Base-by-base conservation (phyloP, 495 filamentous ascomycete species). In the Mytilinidion resinicola region DNA sequence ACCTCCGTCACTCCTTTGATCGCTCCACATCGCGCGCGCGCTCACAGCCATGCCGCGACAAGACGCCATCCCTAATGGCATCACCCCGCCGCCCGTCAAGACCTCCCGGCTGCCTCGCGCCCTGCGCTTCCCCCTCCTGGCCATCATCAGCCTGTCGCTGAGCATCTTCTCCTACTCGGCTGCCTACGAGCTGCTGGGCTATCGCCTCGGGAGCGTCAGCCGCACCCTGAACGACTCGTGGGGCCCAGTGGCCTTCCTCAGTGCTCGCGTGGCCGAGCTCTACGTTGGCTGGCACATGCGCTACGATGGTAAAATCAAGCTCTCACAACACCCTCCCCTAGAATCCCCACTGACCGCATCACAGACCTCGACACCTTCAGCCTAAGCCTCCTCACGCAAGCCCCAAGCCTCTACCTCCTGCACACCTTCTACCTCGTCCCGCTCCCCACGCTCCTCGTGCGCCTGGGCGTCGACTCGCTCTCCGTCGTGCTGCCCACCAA, bases 361-460 rank as follows among this genome's bases (percentile, higher is more conserved):
- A 9, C 56, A 86, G 83, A 81, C 65, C 79, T 85, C 65, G 90
- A 95, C 74, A 72, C 89, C 56, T 79, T 80, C 33, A 76, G 82
- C 17, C 77, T 91, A 65, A 80, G 82, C 21, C 72, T 88, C 54
- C 72, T 95, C 5, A 82, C 85, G 21, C 83, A 88, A 70, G 77
- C 85, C 10, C 90, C 90, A 35, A 80, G 79, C 51, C 79, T 83
- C 61, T 83, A 82, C 59, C 83, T 96, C 46, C 74, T 91, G 36
- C 75, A 74, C 25, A 81, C 80, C 62, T 95, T 91, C 77, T 95
- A 92, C 77, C 67, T 72, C 14, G 75, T 91, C 53, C 77, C 80
- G 6, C 74, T 79, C 9, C 72, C 70, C 47, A 83, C 87, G 9
- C 71, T 82, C 17, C 62, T 80, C 41, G 67, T 76, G 15, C 80